Conservation (phyloP, 1,284 basidiomycete species). For the Ustilago crameri region DNA sequence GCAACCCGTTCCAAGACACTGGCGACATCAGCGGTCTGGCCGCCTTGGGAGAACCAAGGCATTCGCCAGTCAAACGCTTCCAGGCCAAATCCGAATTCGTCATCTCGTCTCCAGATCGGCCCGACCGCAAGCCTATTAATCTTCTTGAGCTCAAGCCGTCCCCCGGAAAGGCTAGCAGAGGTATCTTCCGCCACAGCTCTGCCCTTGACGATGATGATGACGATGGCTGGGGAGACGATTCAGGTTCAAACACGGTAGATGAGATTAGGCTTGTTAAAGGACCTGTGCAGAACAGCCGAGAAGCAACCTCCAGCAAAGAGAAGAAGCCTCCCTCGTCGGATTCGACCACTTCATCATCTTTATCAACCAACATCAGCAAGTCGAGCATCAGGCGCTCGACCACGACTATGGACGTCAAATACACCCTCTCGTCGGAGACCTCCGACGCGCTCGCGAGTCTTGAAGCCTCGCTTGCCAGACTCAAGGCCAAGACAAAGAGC, state of each 20-base stretch:
- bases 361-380: conserved; percentile 6
- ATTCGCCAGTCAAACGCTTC: conserved; percentile 46
- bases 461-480: conserved; percentile 44
- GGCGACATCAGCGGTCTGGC: conserved; percentile 32
- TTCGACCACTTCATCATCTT: conserved; percentile 1
- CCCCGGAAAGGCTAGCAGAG: conserved; percentile 49
- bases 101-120: conserved; percentile 38
- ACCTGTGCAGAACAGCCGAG: conserved; percentile 12
- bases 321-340: conserved; percentile 6
- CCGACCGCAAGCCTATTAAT: conserved; percentile 50
- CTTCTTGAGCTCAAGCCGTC: conserved; percentile 47
- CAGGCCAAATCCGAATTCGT: conserved; percentile 39
- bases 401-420: conserved; percentile 27
- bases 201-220: conserved; percentile 22
- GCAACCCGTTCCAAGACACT: conserved; percentile 24
- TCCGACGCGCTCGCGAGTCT: conserved; percentile 45
- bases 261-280: conserved; percentile 35
- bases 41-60: conserved; percentile 35
- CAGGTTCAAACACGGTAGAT: conserved; percentile 14
- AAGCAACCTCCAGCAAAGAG: background rate
- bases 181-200: conserved; percentile 46
- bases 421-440: conserved; percentile 42
- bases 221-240: conserved; percentile 13
- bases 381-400: conserved; percentile 8
- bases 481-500: conserved; percentile 29